phyloP scores from a whole-genome alignment of 2,329 filamentous ascomycete species.

The Fusarium fujikuroi region DNA sequence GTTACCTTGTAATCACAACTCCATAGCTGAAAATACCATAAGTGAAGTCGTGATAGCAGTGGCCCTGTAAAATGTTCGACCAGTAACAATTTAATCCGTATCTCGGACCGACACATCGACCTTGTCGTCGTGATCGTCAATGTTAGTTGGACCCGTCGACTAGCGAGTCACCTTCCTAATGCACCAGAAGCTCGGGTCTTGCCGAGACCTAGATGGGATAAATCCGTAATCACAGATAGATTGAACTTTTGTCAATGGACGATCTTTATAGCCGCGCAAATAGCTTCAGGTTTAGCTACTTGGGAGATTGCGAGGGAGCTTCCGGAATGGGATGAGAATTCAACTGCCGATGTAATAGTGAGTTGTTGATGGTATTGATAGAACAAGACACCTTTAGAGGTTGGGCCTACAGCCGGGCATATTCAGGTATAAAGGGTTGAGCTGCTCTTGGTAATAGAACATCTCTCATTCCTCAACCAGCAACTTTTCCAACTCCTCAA shows the following conservation, averaged over 20 bases:
- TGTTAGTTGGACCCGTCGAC: neutral
- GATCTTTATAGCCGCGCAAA: neutral
- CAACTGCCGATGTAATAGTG: neutral
- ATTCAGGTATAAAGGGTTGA: neutral
- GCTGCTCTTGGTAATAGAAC: neutral
- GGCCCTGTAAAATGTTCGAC: accelerated
- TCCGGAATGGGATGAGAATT: neutral
- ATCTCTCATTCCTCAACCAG: accelerated
- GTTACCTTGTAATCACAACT: neutral
- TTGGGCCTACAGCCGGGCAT: accelerated
- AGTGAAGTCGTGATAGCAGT: neutral
- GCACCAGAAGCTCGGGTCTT: neutral
- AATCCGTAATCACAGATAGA: too few relatives aligned
- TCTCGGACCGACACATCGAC: neutral
- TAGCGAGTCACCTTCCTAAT: neutral
- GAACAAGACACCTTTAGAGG: accelerated
- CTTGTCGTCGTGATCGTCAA: neutral
- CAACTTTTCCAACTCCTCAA: too few relatives aligned
- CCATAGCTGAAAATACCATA: accelerated
- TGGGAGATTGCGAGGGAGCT: neutral
- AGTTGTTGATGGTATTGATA: accelerated
- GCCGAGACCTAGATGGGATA: accelerated
- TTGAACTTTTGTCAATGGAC: accelerated
- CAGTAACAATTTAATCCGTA: neutral
- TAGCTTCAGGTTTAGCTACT: neutral